These are phyloP conservation scores for Bolboschoenus planiculmis DNA, from an alignment of 176 grass and related monocot genomes.

Conservation along the genomic window DNA sequence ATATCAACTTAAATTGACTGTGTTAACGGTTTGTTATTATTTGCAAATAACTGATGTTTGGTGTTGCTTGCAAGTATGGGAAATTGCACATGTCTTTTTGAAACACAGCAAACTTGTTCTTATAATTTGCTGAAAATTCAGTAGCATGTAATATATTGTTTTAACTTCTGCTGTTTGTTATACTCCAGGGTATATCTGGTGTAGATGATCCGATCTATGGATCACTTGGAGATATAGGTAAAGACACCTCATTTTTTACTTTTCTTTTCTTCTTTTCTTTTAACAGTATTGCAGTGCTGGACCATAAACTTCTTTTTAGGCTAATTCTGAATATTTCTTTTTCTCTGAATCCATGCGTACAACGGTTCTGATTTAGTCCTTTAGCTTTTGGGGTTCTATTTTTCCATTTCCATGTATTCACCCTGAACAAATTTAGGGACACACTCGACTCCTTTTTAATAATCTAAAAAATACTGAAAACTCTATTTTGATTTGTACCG, in stretches of 20 bases:
- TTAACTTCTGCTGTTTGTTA: conserved; percentile 24
- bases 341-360: background rate
- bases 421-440: background rate
- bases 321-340: background rate
- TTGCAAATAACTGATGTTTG: background rate
- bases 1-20: background rate
- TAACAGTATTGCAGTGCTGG: background rate
- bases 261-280: background rate
- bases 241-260: conserved; percentile 14
- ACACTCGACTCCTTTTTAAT: background rate
- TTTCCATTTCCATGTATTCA: background rate
- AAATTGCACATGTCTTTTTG: background rate
- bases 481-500: background rate
- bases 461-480: background rate
- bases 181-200: conserved; percentile 37
- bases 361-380: background rate
- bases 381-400: background rate
- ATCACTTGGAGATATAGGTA: conserved; percentile 71
- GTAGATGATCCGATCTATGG: conserved; percentile 76
- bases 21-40: background rate
- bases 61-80: background rate
- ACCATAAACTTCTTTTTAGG: background rate
- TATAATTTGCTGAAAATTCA: background rate
- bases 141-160: background rate
- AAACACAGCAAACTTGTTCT: background rate